Conservation (phyloP, 2,329 filamentous ascomycete genomes). For the Plectosphaerella cucumerina region DNA sequence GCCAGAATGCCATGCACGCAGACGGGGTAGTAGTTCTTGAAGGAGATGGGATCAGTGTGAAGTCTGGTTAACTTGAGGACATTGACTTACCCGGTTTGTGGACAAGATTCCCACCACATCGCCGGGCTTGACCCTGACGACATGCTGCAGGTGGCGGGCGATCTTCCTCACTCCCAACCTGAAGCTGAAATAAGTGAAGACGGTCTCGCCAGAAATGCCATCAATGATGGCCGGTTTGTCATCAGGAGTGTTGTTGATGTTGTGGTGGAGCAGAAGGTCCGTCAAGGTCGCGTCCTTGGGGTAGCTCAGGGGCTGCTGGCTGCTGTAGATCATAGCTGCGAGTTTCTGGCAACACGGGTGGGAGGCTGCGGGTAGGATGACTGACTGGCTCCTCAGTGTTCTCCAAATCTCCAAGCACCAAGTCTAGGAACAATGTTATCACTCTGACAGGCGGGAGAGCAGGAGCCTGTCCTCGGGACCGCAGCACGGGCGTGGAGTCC, state of each 20-base stretch:
- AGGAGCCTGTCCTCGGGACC: too few species aligned
- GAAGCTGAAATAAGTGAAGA: conserved; percentile 8
- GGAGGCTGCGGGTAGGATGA: too few species aligned
- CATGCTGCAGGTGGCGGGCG: conserved; percentile 3
- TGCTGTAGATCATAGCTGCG: conserved; percentile 1
- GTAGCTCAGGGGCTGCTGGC: not conserved
- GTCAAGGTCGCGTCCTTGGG: conserved; percentile 4
- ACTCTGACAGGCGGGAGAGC: too few species aligned
- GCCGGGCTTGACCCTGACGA: not conserved
- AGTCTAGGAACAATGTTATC: too few species aligned
- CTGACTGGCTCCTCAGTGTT: too few species aligned
- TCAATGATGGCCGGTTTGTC: conserved; percentile 5
- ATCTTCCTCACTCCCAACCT: conserved; percentile 5
- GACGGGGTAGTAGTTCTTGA: conserved; percentile 6
- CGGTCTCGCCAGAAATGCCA: conserved; percentile 4
- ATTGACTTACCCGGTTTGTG: conserved; percentile 2
- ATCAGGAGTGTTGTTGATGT: conserved; percentile 5
- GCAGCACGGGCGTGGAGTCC: too few species aligned
- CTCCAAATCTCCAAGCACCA: too few species aligned
- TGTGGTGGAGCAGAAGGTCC: conserved; percentile 5
- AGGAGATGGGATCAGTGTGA: not conserved
- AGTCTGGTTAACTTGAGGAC: not conserved
- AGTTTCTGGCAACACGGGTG: too few species aligned
- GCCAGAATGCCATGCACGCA: conserved; percentile 8
- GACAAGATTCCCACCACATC: conserved; percentile 7